Evolutionary conservation across 2,329 filamentous ascomycete species (phyloP), one percentile per base, ranked within the genome.

Genomic region (Cytospora mali): DNA sequence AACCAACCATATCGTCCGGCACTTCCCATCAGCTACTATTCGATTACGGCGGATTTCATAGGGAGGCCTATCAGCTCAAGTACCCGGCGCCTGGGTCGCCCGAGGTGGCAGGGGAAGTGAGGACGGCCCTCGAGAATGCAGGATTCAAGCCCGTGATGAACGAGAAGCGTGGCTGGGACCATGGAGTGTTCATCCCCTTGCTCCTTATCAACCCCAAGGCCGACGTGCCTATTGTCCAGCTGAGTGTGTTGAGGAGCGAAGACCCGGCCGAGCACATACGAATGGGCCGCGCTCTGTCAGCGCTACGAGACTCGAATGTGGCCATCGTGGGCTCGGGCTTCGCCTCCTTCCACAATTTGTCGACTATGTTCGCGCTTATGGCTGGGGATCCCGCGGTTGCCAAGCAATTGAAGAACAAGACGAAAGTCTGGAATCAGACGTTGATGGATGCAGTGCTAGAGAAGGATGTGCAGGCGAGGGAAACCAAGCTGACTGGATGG

Each of bases 271-370:
- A 71, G 27, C 83, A 85, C 71, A 76, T 81, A 62, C 76, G 76
- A 51, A 80, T 86, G 75, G 84, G 84, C 33, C 76, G 74, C 25
- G 84, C 84, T 1, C 79, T 87, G 13, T 70, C 72, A 14, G 68
- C 69, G 10, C 79, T 87, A 54, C 81, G 84, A 16, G 74, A 75
- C 42, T 73, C 78, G 29, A 84, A 84, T 71, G 75, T 87, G n/a
- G 84, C 84, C 67, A 78, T 87, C 61, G 68, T 87, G 48, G 84
- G 84, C n/a, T 85, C 82, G 0, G 84, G 84, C 27, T 86, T 86
- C 67, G 83, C 84, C 1, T 82, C 80, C 3, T 76, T 86, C 61
- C 84, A 87, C 71, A 86, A 86, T 69, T 68, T 86, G 10, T 72
- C 75, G 27, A 68, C 76, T 31, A 80, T 86, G 78, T 76, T 79